Conservation (phyloP, 2,329 filamentous ascomycete genomes). For the Aspergillus amoenus region DNA sequence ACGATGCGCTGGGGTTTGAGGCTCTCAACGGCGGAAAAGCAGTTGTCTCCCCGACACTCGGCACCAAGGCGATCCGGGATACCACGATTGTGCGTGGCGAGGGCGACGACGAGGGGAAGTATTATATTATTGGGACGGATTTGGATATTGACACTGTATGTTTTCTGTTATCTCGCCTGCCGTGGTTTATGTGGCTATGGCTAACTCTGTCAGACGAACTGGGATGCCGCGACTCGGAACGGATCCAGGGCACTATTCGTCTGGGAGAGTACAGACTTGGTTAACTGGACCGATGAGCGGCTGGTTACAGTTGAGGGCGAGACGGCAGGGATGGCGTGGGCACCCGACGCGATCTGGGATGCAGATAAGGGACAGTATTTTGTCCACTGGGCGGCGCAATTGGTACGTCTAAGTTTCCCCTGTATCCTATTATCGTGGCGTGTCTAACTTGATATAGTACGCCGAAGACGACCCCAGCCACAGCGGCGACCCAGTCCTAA, state of each 20-base stretch:
- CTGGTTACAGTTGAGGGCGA: conserved; percentile 15
- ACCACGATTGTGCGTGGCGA: conserved; percentile 11
- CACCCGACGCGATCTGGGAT: conserved; percentile 19
- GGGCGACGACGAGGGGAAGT: conserved; percentile 13
- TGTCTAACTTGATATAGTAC: conserved; percentile 6
- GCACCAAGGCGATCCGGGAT: conserved; percentile 17
- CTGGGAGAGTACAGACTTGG: conserved; percentile 17
- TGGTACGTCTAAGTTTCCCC: not conserved
- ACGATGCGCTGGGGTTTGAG: conserved; percentile 7
- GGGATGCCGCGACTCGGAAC: conserved; percentile 10
- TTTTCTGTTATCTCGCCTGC: not conserved
- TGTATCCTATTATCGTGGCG: accelerated
- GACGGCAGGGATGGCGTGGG: conserved; percentile 18
- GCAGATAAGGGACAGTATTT: conserved; percentile 14
- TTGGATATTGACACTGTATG: conserved; percentile 15
- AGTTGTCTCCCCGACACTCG: conserved; percentile 13
- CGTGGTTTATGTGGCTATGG: not conserved
- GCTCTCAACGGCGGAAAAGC: conserved; percentile 8
- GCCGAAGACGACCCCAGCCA: conserved; percentile 9
- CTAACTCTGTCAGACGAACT: conserved; percentile 10
- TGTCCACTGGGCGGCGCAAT: conserved; percentile 17
- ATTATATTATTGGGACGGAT: conserved; percentile 18
- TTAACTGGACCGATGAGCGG: conserved; percentile 12
- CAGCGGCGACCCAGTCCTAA: conserved; percentile 5
- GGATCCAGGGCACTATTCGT: conserved; percentile 16